Conservation (phyloP, 805 yeast genomes). For the Candida dajiaensis region DNA sequence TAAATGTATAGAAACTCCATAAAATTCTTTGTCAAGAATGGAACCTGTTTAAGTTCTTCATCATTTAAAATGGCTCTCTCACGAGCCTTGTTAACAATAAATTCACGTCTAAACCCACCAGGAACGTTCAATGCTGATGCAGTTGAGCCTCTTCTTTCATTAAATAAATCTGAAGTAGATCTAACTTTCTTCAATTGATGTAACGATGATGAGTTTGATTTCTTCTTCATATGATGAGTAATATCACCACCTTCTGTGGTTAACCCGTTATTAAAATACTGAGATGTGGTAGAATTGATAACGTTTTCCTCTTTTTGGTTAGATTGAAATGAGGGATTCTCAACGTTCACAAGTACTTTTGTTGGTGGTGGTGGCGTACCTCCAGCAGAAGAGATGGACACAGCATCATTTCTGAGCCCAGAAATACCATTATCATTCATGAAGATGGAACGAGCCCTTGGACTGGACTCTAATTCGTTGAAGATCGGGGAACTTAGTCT, state of each 20-base stretch:
- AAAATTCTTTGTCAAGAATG: slow-evolving; percentile 63
- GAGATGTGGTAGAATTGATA: background rate
- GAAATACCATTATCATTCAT: background rate
- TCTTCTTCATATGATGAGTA: slow-evolving; percentile 17
- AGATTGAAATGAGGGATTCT: slow-evolving; percentile 10
- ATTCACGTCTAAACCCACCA: slow-evolving; percentile 78
- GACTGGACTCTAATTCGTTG: background rate
- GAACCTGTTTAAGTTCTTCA: slow-evolving; percentile 29
- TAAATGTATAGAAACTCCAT: slow-evolving; percentile 72
- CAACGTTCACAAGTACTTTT: slow-evolving; percentile 9
- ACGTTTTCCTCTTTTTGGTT: slow-evolving; percentile 6
- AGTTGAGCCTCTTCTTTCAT: slow-evolving; percentile 46
- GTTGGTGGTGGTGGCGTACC: background rate
- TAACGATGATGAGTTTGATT: slow-evolving; percentile 1
- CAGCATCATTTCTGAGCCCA: background rate
- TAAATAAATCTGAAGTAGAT: slow-evolving; percentile 14
- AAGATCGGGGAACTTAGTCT: slow-evolving; percentile 6
- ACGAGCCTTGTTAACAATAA: slow-evolving; percentile 36
- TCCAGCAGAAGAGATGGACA: background rate
- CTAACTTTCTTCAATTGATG: slow-evolving; percentile 12
- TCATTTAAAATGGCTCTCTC: slow-evolving; percentile 17
- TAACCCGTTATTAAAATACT: slow-evolving; percentile 14
- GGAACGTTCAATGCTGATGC: slow-evolving; percentile 73
- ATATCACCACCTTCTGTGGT: slow-evolving; percentile 23
- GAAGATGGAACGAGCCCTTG: slow-evolving; percentile 2